Percentiles rank a stretch among this genome's conserved stretches.
These are phyloP conservation scores for Aureobasidium sp. DNA, from an alignment of 2,329 filamentous ascomycete species.

Conservation along the genomic window DNA sequence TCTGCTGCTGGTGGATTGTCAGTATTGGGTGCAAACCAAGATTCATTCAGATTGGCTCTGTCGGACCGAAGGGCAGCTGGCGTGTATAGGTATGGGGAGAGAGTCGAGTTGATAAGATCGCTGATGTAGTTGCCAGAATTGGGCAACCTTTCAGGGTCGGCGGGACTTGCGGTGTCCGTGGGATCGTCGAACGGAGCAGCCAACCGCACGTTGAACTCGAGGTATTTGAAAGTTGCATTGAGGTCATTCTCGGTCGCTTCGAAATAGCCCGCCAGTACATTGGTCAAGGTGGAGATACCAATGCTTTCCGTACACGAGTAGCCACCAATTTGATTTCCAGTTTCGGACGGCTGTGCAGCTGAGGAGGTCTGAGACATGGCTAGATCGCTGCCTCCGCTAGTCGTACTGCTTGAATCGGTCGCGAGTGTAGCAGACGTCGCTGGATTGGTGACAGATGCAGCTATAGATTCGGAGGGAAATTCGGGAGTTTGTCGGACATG, in stretches of 20 bases:
- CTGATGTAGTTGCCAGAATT: slow-evolving; percentile 36
- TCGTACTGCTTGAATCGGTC: background rate
- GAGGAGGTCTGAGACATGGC: background rate
- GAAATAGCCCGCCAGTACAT: slow-evolving; percentile 46
- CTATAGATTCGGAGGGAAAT: background rate
- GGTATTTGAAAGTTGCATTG: slow-evolving; percentile 43
- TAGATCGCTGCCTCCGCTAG: background rate
- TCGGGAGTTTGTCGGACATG: slow-evolving; percentile 8
- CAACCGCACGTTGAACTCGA: slow-evolving; percentile 53
- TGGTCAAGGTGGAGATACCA: slow-evolving; percentile 42
- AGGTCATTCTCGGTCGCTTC: slow-evolving; percentile 44
- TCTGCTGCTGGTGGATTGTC: slow-evolving; percentile 38
- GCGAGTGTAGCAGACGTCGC: background rate
- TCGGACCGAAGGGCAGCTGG: slow-evolving; percentile 42
- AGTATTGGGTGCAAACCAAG: slow-evolving; percentile 42
- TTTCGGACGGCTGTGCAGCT: background rate
- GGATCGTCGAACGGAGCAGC: slow-evolving; percentile 38
- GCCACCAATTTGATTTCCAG: slow-evolving; percentile 38
- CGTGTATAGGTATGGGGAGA: slow-evolving; percentile 47
- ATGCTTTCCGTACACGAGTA: slow-evolving; percentile 45
- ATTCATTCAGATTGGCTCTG: slow-evolving; percentile 45
- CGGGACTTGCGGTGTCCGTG: slow-evolving; percentile 31
- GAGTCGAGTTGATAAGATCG: slow-evolving; percentile 37
- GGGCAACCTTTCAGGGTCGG: slow-evolving; percentile 39
- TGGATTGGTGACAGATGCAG: background rate